These are phyloP conservation scores for Emergomyces orientalis DNA, from an alignment of 2,329 filamentous ascomycete species.

Conservation along the genomic window DNA sequence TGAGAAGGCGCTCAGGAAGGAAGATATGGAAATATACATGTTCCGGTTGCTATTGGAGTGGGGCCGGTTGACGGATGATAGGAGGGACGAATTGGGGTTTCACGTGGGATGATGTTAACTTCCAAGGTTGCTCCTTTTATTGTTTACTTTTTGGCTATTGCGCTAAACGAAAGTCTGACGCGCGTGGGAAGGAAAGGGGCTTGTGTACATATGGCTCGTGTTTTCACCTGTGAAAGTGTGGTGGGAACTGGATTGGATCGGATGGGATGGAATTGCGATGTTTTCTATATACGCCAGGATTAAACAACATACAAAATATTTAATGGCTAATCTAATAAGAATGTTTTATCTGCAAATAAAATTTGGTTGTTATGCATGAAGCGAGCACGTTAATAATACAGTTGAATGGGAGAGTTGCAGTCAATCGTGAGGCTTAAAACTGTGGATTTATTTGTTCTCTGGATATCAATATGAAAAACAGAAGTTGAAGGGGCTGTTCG, in stretches of 20 bases:
- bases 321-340: neutral
- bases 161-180: neutral
- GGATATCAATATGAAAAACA: neutral
- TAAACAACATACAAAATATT: neutral
- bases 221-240: no score
- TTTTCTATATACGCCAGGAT: neutral
- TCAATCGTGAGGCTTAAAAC: neutral
- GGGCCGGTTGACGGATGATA: slow-evolving; percentile 59
- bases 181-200: neutral
- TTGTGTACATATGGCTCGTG: neutral
- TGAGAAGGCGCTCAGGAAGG: slow-evolving; percentile 51
- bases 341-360: neutral
- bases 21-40: slow-evolving; percentile 73
- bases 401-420: neutral
- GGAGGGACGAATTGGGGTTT: slow-evolving; percentile 41
- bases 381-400: neutral
- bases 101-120: neutral
- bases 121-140: neutral
- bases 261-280: neutral
- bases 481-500: no score
- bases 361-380: neutral
- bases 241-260: no score
- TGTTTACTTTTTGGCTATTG: neutral
- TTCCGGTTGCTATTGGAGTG: slow-evolving; percentile 71
- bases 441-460: no score